phyloP scores from a whole-genome alignment of 1,284 basidiomycete genomes.

The Cryptococcus sp. region DNA sequence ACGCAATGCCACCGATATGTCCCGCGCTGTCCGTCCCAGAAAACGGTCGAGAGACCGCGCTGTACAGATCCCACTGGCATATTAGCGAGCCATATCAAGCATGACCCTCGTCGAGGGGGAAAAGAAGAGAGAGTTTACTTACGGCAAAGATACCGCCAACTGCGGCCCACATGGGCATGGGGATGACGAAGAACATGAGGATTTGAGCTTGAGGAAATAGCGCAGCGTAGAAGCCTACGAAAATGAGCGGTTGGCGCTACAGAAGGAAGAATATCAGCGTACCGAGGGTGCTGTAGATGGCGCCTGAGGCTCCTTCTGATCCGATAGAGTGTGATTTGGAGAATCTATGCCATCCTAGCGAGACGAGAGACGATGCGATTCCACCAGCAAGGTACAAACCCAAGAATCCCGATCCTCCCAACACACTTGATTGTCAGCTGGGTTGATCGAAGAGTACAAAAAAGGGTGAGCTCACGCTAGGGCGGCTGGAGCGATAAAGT shows the following conservation, averaged over 20 bases:
- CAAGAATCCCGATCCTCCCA: slow-evolving; percentile 68
- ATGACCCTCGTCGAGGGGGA: background rate
- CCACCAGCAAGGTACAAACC: slow-evolving; percentile 73
- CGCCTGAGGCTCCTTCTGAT: slow-evolving; percentile 59
- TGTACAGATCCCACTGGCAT: slow-evolving; percentile 33
- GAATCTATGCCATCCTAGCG: slow-evolving; percentile 56
- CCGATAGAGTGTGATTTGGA: slow-evolving; percentile 36
- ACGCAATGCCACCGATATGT: slow-evolving; percentile 70
- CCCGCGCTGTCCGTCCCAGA: slow-evolving; percentile 60
- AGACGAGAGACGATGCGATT: slow-evolving; percentile 57
- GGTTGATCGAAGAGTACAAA: no score
- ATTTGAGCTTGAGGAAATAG: slow-evolving; percentile 66
- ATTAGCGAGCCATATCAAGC: background rate
- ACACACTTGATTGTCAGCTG: slow-evolving; percentile 41
- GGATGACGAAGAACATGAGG: slow-evolving; percentile 73
- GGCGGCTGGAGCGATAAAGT: slow-evolving; percentile 68
- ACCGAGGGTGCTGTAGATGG: slow-evolving; percentile 43
- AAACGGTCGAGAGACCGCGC: slow-evolving; percentile 18
- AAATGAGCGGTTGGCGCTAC: background rate
- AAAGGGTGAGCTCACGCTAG: slow-evolving; percentile 45
- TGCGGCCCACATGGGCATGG: slow-evolving; percentile 73
- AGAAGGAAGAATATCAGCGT: slow-evolving; percentile 3
- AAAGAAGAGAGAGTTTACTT: slow-evolving; percentile 9
- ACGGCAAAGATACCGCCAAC: slow-evolving; percentile 65
- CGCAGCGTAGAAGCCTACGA: slow-evolving; percentile 64